Conservation (phyloP, 139 green algal species). For the Zygnema cylindricum region DNA sequence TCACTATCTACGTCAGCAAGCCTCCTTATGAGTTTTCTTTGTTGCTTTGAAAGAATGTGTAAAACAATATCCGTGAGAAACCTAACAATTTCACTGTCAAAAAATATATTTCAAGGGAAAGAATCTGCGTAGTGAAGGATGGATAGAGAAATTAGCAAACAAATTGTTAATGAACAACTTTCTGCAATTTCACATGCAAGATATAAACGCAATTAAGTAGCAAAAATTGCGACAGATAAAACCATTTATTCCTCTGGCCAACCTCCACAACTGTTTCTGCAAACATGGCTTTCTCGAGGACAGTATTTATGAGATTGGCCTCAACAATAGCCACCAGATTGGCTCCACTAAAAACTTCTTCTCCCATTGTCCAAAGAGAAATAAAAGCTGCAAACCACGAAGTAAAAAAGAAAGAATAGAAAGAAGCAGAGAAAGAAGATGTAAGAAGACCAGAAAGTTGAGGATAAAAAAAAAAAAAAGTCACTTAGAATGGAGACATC, state of each 20-base stretch:
- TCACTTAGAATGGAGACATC: too few relatives aligned
- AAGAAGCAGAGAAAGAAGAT: too few relatives aligned
- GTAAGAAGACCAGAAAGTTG: too few relatives aligned
- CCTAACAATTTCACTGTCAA: background rate
- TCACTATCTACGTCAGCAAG: too few relatives aligned
- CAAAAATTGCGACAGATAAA: background rate
- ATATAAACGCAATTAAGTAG: background rate
- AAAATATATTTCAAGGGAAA: background rate
- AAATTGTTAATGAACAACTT: background rate
- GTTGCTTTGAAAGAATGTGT: too few relatives aligned
- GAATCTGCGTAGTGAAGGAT: background rate
- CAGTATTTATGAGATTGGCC: background rate
- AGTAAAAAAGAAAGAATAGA: too few relatives aligned
- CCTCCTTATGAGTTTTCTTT: background rate
- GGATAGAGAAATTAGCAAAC: background rate
- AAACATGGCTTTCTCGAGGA: background rate
- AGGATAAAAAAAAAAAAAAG: too few relatives aligned
- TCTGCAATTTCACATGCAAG: background rate
- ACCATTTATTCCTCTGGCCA: too few relatives aligned
- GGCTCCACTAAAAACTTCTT: background rate
- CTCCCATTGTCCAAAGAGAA: background rate
- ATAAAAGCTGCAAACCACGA: background rate
- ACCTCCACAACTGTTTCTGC: background rate
- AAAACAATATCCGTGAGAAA: background rate
- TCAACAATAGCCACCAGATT: background rate